phyloP scores from a whole-genome alignment of 2,329 filamentous ascomycete species.

The Fusarium hostae region DNA sequence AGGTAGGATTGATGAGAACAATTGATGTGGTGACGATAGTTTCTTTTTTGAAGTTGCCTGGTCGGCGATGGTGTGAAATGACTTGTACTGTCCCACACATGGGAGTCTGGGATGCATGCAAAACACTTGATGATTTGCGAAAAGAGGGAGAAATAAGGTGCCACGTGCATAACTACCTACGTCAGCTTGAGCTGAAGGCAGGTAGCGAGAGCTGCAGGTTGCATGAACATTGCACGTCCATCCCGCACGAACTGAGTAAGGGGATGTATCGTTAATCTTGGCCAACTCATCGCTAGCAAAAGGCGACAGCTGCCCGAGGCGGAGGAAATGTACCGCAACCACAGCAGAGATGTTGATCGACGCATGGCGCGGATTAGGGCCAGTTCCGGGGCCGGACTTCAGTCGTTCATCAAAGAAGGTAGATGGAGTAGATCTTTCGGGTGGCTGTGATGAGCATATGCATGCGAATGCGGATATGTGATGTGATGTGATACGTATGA shows the following conservation, averaged over 20 bases:
- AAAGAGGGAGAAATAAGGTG: neutral
- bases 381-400: constrained; percentile 11
- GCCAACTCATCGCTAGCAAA: neutral
- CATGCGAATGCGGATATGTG: constrained; percentile 37
- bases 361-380: constrained; percentile 28
- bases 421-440: constrained; percentile 30
- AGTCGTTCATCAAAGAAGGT: constrained; percentile 24
- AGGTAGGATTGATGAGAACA: constrained; percentile 10
- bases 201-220: constrained; percentile 3
- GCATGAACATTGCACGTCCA: constrained; percentile 18
- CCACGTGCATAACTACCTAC: constrained; percentile 17
- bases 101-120: neutral
- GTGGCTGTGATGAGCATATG: constrained; percentile 41
- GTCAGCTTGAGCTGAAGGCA: constrained; percentile 17
- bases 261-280: neutral
- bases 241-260: constrained; percentile 1
- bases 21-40: constrained; percentile 17
- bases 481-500: constrained; percentile 34
- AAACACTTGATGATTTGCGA: neutral
- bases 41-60: constrained; percentile 7
- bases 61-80: neutral
- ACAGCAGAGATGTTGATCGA: constrained; percentile 37
- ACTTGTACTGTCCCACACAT: neutral
- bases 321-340: constrained; percentile 29
- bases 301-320: neutral